phyloP scores from a whole-genome alignment of 495 filamentous ascomycete genomes.

The Pyronema domesticum region DNA sequence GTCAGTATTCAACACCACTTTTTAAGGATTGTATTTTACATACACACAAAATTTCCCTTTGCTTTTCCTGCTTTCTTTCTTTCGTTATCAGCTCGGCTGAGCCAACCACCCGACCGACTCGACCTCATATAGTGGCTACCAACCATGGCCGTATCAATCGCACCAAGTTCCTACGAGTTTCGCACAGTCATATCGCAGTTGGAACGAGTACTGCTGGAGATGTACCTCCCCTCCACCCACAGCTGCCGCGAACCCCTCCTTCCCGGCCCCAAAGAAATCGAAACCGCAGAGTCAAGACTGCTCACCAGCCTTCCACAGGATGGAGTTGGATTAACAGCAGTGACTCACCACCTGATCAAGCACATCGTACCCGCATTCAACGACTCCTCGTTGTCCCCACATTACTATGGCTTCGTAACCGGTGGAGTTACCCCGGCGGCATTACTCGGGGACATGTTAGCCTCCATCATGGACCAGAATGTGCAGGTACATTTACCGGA shows the following conservation, averaged over 20 bases:
- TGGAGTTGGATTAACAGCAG: conserved; percentile 1
- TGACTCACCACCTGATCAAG: neutral
- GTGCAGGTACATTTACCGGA: conserved; percentile 66
- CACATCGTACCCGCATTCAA: conserved; percentile 13
- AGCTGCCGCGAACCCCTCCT: conserved; percentile 1
- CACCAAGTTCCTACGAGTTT: conserved; percentile 1
- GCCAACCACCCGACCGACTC: too few relatives aligned
- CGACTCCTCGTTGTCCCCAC: conserved; percentile 10
- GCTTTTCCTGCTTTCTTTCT: too few relatives aligned
- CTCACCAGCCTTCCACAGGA: neutral
- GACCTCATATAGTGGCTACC: neutral
- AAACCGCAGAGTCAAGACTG: neutral
- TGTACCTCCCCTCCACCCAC: conserved; percentile 1
- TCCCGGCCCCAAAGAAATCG: neutral
- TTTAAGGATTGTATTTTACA: too few relatives aligned
- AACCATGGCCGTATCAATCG: neutral
- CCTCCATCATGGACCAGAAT: conserved; percentile 63
- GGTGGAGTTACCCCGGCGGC: conserved; percentile 70
- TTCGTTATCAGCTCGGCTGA: too few relatives aligned
- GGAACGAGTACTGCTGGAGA: neutral
- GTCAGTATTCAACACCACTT: too few relatives aligned
- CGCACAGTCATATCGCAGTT: neutral
- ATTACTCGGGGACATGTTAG: conserved; percentile 64
- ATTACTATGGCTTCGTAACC: conserved; percentile 79
- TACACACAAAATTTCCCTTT: too few relatives aligned